Evolutionary conservation across 2,329 filamentous ascomycete species (phyloP).

Genomic region (Monilinia polystroma): DNA sequence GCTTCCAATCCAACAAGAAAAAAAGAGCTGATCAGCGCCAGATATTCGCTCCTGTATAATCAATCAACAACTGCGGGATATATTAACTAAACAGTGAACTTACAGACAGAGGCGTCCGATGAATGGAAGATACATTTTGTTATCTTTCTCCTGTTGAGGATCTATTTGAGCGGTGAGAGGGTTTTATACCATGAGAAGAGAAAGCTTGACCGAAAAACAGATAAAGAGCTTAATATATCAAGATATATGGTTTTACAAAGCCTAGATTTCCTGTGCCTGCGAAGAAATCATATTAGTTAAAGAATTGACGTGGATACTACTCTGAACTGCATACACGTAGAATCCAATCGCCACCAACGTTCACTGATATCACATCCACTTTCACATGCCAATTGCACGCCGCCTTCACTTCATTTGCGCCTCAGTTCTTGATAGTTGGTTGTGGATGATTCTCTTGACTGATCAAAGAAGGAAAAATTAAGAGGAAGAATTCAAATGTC

Average conservation of each 20-base stretch:
- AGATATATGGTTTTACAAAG: not conserved
- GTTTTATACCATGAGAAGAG: not conserved
- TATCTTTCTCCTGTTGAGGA: slow-evolving; percentile 12
- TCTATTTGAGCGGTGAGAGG: slow-evolving; percentile 19
- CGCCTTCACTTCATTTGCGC: slow-evolving; percentile 2
- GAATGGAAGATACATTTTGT: slow-evolving; percentile 43
- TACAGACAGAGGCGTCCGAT: slow-evolving; percentile 45
- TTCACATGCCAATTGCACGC: slow-evolving; percentile 16
- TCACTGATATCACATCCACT: slow-evolving; percentile 21
- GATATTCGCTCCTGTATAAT: slow-evolving; percentile 70
- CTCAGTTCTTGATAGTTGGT: not conserved
- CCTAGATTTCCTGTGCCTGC: slow-evolving; percentile 8
- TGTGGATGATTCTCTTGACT: not conserved
- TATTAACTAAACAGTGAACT: slow-evolving; percentile 24
- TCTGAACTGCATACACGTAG: slow-evolving; percentile 12
- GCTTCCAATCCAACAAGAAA: slow-evolving; percentile 79
- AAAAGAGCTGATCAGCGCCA: slow-evolving; percentile 82
- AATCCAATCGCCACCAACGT: slow-evolving; percentile 14
- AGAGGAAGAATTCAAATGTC: not conserved
- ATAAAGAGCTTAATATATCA: slow-evolving; percentile 11
- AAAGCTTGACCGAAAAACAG: slow-evolving; percentile 12
- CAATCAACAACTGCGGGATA: slow-evolving; percentile 19
- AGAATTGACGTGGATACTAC: slow-evolving; percentile 21
- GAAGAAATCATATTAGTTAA: not conserved
- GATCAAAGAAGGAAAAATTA: not conserved